Base-by-base conservation (phyloP, 371 early-diverging fungal species). In the Fennellomyces sp. region DNA sequence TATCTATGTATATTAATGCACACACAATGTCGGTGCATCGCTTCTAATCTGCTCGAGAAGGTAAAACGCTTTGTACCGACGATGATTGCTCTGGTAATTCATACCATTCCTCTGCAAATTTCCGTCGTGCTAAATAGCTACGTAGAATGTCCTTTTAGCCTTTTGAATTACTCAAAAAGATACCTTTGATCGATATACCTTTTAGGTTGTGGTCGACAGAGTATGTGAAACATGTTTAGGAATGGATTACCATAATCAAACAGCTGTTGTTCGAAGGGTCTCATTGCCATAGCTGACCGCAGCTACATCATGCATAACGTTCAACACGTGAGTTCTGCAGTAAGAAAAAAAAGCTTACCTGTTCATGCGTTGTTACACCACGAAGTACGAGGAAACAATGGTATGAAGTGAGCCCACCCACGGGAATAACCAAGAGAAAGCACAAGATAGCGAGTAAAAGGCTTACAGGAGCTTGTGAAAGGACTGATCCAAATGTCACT, bases 301-400 rank as follows among this genome's bases (percentile, higher is more conserved):
- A 81, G 45, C 84, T 83, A 63, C 1, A 15, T 41, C n/a, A 23
- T 1, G 23, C 4, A 57, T 54, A 50, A 50, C 48, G 11, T 51
- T 53, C 33, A 71, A 23, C 58, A 41, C 47, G 38, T 15, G 28
- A 53, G 13, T 26, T 15, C 3, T 33, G 12, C n/a, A 33, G 42
- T 11, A 35, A 29, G 5, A 56, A 47, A 25, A 31, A 33, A 26
- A 28, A 23, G 17, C 64, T 64, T 66, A 94, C 84, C 73, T 94
- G 88, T 68, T 96, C 96, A 68, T 95, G 94, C 0, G 96, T 96
- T 1, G 94, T 94, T 12, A 93, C 68, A 56, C 92, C 92, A 30
- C 78, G 76, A 17, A 83, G 69, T 3, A 86, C 77, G 8, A 95
- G 69, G 68, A 84, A 86, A 38, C 84, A 85, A 61, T 96, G 97